Conservation (phyloP, 2,329 filamentous ascomycete species). For the Penicillium sp. region DNA sequence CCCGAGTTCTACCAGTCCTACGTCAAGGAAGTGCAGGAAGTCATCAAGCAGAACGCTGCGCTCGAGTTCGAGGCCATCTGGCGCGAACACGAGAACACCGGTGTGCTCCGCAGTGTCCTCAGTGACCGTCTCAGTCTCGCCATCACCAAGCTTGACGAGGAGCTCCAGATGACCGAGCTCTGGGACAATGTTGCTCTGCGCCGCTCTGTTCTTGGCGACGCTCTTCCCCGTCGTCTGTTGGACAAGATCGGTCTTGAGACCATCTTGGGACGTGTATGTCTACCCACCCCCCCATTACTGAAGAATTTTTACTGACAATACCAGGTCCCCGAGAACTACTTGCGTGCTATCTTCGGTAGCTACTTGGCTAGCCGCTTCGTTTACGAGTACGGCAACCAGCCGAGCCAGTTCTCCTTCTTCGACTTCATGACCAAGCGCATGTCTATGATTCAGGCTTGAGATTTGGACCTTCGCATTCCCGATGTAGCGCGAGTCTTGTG, state of each 20-base stretch:
- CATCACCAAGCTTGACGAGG: slow-evolving; percentile 95
- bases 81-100: slow-evolving; percentile 85
- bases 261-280: slow-evolving; percentile 73
- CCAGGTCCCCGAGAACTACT: slow-evolving; percentile 83
- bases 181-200: slow-evolving; percentile 84
- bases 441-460: slow-evolving; percentile 31
- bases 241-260: slow-evolving; percentile 89
- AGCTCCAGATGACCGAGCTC: slow-evolving; percentile 87
- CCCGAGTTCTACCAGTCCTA: slow-evolving; percentile 93
- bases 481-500: slow-evolving; percentile 2
- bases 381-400: slow-evolving; percentile 89
- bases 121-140: slow-evolving; percentile 88
- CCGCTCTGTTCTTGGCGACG: slow-evolving; percentile 76
- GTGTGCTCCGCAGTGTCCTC: slow-evolving; percentile 77
- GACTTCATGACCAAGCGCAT: slow-evolving; percentile 65
- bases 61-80: slow-evolving; percentile 99
- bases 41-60: slow-evolving; percentile 85
- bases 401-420: slow-evolving; percentile 97
- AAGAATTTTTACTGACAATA: slow-evolving; percentile 19
- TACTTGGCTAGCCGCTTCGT: slow-evolving; percentile 95
- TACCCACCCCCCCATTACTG: neutral
- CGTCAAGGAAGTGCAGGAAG: slow-evolving; percentile 86
- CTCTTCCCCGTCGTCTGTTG: slow-evolving; percentile 79
- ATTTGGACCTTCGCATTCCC: slow-evolving; percentile 6
- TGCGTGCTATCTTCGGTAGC: slow-evolving; percentile 93